Evolutionary conservation across 331 rosid species (phyloP).

Genomic region (Erythrophleum ivorense): DNA sequence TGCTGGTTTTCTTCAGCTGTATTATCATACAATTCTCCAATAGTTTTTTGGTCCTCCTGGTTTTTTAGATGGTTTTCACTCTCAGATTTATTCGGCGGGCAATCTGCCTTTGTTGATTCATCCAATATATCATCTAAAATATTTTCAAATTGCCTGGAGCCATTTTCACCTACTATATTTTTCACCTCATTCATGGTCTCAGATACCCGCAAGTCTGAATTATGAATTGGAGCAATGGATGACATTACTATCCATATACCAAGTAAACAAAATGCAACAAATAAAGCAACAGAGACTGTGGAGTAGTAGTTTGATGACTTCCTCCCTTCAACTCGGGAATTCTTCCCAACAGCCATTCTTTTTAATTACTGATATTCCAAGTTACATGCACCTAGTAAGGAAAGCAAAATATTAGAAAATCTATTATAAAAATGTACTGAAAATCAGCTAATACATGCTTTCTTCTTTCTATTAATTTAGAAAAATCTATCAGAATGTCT

Average conservation of each 20-base stretch:
- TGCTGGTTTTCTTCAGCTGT: conserved; percentile 46
- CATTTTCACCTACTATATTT: conserved; percentile 37
- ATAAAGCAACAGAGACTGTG: conserved; percentile 53
- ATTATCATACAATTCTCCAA: conserved; percentile 38
- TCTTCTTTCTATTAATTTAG: neutral
- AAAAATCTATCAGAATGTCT: conserved; percentile 21
- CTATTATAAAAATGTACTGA: neutral
- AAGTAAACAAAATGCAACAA: conserved; percentile 72
- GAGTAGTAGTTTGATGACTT: conserved; percentile 58
- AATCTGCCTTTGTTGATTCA: conserved; percentile 44
- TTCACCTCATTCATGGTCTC: conserved; percentile 51
- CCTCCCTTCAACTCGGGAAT: conserved; percentile 71
- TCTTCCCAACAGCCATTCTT: conserved; percentile 64
- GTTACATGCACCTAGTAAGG: conserved; percentile 43
- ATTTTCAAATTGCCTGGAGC: conserved; percentile 49
- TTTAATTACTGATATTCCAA: conserved; percentile 31
- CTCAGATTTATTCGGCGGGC: conserved; percentile 38
- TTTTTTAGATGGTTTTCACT: conserved; percentile 34
- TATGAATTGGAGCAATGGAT: conserved; percentile 60
- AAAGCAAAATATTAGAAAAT: conserved; percentile 42
- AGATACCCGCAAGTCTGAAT: conserved; percentile 48
- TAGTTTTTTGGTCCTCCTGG: conserved; percentile 43
- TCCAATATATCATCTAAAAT: conserved; percentile 47
- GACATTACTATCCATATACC: conserved; percentile 81
- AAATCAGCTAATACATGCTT: conserved; percentile 8